phyloP scores from a whole-genome alignment of 1,139 yeast genomes.

The Pichia sp. region DNA sequence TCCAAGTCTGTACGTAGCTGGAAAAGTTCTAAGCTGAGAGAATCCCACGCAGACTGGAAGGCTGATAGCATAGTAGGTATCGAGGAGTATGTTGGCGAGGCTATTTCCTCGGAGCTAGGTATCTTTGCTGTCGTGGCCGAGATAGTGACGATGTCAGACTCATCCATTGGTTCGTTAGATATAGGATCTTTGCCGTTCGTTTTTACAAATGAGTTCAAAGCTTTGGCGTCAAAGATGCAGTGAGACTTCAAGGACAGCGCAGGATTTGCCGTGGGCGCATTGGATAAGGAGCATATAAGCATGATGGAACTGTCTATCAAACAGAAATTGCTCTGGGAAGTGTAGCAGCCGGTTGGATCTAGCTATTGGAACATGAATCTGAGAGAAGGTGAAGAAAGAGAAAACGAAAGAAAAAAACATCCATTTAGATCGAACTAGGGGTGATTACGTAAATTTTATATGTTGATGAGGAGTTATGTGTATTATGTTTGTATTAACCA shows the following conservation, averaged over 20 bases:
- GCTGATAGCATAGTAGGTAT: slow-evolving; percentile 74
- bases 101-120: slow-evolving; percentile 32
- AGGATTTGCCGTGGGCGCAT: slow-evolving; percentile 62
- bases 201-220: slow-evolving; percentile 59
- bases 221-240: slow-evolving; percentile 61
- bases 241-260: slow-evolving; percentile 77
- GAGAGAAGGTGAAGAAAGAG: not conserved
- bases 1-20: slow-evolving; percentile 69
- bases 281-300: slow-evolving; percentile 47
- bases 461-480: not conserved
- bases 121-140: slow-evolving; percentile 13
- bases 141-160: slow-evolving; percentile 47
- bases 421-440: not conserved
- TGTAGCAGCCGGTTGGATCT: no score
- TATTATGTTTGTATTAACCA: slow-evolving; percentile 7
- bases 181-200: slow-evolving; percentile 77
- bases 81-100: slow-evolving; percentile 43
- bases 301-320: no score
- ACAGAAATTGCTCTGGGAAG: no score
- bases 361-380: not conserved
- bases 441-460: slow-evolving; percentile 2
- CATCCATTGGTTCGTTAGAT: slow-evolving; percentile 53
- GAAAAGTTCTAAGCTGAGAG: slow-evolving; percentile 77
- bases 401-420: not conserved
- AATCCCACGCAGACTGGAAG: slow-evolving; percentile 88